Percentiles rank a stretch among this genome's conserved stretches.
These are phyloP conservation scores for Populus tomentosa DNA, from an alignment of 441 rosid species.

Conservation along the genomic window DNA sequence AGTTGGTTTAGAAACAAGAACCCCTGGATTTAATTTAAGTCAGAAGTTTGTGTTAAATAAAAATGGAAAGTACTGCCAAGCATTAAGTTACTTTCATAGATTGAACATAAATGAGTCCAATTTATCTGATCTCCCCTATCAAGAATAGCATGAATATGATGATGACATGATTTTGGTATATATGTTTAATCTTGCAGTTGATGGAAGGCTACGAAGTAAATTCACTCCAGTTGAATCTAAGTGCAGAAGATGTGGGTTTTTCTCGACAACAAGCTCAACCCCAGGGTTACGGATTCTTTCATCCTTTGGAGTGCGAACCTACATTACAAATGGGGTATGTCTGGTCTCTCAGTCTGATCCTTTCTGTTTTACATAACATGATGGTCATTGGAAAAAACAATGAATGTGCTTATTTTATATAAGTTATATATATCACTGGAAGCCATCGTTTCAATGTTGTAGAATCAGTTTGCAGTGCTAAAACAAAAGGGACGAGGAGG, in stretches of 20 bases:
- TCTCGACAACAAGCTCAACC: conserved; percentile 49
- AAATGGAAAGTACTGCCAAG: neutral
- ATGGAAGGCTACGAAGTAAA: conserved; percentile 79
- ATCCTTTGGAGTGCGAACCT: conserved; percentile 88
- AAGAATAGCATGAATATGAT: neutral
- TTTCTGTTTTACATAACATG: neutral
- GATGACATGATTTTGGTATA: neutral
- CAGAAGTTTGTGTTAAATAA: neutral
- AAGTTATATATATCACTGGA: too few relatives aligned
- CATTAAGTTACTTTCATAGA: neutral
- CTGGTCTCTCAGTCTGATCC: neutral
- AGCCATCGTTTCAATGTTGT: neutral
- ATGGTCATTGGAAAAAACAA: neutral
- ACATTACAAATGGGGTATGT: conserved; percentile 85
- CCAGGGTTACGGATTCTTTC: conserved; percentile 66
- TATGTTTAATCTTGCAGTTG: conserved; percentile 40
- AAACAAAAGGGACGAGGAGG: neutral
- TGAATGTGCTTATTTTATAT: too few relatives aligned
- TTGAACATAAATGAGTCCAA: neutral
- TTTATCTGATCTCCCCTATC: neutral
- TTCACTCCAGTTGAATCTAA: conserved; percentile 61
- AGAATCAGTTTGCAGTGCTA: neutral
- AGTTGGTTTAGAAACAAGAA: neutral
- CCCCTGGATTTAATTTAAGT: neutral
- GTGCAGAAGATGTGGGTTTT: conserved; percentile 54